Base-by-base conservation (phyloP, 2,329 filamentous ascomycete genomes). In the Stemphylium beticola region DNA sequence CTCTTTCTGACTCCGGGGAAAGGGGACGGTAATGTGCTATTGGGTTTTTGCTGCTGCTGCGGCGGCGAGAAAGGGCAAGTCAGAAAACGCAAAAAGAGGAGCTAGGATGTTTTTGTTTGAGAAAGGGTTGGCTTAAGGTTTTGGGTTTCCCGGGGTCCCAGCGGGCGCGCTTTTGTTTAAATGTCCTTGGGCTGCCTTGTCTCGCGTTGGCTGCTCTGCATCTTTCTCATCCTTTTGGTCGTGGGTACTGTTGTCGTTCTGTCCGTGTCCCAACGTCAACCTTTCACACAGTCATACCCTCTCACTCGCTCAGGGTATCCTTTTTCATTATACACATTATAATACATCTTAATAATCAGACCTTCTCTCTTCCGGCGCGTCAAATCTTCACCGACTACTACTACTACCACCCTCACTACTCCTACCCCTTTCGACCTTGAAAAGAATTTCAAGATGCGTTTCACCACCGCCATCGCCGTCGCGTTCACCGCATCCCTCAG, bases 401-500 rank as follows among this genome's bases (percentile, higher is more conserved):
- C 9, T 8, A 6, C 24, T 8, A 29, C 4, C 10, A n/a, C n/a
- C n/a, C n/a, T n/a, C n/a, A 29, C 26, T 29, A 29, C 26, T 11
- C 9, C 15, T 9, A 15, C 14, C 20, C 5, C 37, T 18, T n/a
- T 22, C 36, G 36, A n/a, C 4, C 26, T 29, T 29, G 22, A 11
- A 6, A 39, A 24, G 14, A 42, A 7, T 26, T 14, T 32, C 64
- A 69, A 58, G 15, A 76, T 75, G 73, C 73, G 69, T 67, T 66
- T 71, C 70, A 39, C 65, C 34, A 60, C 61, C 48, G 60, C 66
- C 49, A 37, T 68, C 44, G 49, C 71, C 53, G 45, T 72, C 48
- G 48, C 71, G 49, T 45, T 75, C 45, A 71, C 74, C 5, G 63
- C 61, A 38, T 59, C 67, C 45, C 67, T 72, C 55, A 68, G 72